phyloP scores from a whole-genome alignment of 441 rosid species.

The Mallotus repandus region DNA sequence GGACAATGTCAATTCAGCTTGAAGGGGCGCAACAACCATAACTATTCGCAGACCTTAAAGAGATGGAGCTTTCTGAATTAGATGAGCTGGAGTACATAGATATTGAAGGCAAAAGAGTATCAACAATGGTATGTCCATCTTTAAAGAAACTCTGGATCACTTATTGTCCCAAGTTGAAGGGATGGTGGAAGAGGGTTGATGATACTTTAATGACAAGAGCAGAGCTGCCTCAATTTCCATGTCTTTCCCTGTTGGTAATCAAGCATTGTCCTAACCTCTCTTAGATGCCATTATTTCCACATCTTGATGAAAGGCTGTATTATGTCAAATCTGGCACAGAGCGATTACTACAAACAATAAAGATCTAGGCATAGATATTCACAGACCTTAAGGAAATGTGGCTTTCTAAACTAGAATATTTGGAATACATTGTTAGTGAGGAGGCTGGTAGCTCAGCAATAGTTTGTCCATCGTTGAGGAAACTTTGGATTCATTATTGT shows the following conservation, averaged over 20 bases:
- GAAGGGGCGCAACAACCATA: neutral
- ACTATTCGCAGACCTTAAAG: neutral
- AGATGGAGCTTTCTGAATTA: neutral
- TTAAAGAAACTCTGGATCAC: neutral
- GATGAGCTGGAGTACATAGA: constrained; percentile 3
- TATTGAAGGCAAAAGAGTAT: neutral
- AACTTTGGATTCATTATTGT: no score
- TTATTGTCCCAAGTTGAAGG: constrained; percentile 6
- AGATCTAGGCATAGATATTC: no score
- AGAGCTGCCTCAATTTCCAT: constrained; percentile 18
- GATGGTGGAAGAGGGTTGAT: constrained; percentile 22
- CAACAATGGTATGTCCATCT: neutral
- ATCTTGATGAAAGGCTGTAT: constrained; percentile 1
- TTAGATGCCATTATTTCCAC: constrained; percentile 29
- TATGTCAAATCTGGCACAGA: neutral
- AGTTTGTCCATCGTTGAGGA: no score
- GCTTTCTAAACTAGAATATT: no score
- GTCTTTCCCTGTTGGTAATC: constrained; percentile 17
- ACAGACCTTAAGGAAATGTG: no score
- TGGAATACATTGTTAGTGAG: no score
- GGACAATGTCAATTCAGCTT: neutral
- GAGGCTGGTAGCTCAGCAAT: no score
- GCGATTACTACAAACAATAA: constrained; percentile 9
- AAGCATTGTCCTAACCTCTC: constrained; percentile 14
- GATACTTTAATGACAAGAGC: no score